phyloP scores from a whole-genome alignment of 2,329 filamentous ascomycete genomes.

The Westerdykella aurantiaca region DNA sequence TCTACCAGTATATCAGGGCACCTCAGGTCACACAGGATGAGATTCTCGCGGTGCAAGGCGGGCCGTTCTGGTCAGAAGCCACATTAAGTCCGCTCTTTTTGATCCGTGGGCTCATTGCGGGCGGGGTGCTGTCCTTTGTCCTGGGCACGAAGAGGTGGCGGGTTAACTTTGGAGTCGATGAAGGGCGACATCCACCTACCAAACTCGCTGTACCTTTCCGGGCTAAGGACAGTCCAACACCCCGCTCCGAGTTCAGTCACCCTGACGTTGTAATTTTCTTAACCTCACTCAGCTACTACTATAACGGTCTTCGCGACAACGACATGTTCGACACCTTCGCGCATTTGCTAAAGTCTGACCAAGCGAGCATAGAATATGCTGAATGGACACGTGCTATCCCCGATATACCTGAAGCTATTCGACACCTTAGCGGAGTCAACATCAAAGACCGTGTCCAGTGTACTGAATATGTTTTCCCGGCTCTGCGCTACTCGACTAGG shows the following conservation, averaged over 20 bases:
- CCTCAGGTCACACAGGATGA: slow-evolving; percentile 23
- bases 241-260: slow-evolving; percentile 62
- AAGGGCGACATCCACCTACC: slow-evolving; percentile 47
- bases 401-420: slow-evolving; percentile 36
- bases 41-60: slow-evolving; percentile 15
- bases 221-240: slow-evolving; percentile 59
- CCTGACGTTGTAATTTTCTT: slow-evolving; percentile 61
- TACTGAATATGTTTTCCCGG: slow-evolving; percentile 46
- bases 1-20: slow-evolving; percentile 45
- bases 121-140: slow-evolving; percentile 50
- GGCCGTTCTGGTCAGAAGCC: slow-evolving; percentile 35
- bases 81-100: slow-evolving; percentile 41
- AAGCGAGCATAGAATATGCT: slow-evolving; percentile 49
- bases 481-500: slow-evolving; percentile 48
- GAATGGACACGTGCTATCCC: slow-evolving; percentile 41
- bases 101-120: slow-evolving; percentile 52
- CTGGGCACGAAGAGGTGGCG: slow-evolving; percentile 57
- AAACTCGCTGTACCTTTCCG: slow-evolving; percentile 55
- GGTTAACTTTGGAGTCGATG: slow-evolving; percentile 58
- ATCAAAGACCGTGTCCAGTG: slow-evolving; percentile 49
- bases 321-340: slow-evolving; percentile 47
- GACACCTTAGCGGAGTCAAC: slow-evolving; percentile 20
- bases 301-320: slow-evolving; percentile 50
- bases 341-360: slow-evolving; percentile 48
- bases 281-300: slow-evolving; percentile 64